These are phyloP conservation scores for Yamadazyma philogaea DNA, from an alignment of 805 yeast species.

Conservation along the genomic window DNA sequence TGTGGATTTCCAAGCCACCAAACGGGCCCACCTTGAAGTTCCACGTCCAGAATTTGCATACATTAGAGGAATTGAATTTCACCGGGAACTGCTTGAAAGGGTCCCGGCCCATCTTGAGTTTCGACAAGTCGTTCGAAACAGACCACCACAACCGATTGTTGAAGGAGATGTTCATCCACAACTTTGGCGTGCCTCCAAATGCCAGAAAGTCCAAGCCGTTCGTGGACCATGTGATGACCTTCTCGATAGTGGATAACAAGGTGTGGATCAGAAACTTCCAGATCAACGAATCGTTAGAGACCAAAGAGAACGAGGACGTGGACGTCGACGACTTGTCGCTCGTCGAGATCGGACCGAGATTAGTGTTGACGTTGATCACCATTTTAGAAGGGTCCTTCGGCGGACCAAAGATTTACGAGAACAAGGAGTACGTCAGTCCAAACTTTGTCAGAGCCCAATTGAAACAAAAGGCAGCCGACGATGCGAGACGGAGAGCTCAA, in stretches of 20 bases:
- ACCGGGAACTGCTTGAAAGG: conserved; percentile 96
- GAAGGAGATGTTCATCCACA: conserved; percentile 54
- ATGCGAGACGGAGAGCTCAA: conserved; percentile 74
- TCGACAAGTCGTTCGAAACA: conserved; percentile 69
- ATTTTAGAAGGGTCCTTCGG: conserved; percentile 95
- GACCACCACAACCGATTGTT: conserved; percentile 68
- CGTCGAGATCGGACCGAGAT: conserved; percentile 95
- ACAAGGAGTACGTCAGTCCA: conserved; percentile 95
- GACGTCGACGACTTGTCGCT: conserved; percentile 62
- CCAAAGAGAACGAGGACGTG: conserved; percentile 48
- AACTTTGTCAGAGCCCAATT: conserved; percentile 89
- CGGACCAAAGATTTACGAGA: conserved; percentile 96
- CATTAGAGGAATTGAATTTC: conserved; percentile 92
- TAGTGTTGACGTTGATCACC: conserved; percentile 87
- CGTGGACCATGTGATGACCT: conserved; percentile 90
- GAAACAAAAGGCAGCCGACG: conserved; percentile 74
- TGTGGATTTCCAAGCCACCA: conserved; percentile 96
- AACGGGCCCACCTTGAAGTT: conserved; percentile 96
- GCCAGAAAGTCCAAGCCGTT: conserved; percentile 94
- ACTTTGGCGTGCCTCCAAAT: conserved; percentile 91
- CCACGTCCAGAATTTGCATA: conserved; percentile 91
- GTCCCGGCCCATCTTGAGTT: conserved; percentile 88
- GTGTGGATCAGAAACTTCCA: conserved; percentile 96
- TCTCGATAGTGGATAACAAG: conserved; percentile 87
- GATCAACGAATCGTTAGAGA: conserved; percentile 64